Conservation (phyloP, 805 yeast genomes). For the Saturnispora diversa region DNA sequence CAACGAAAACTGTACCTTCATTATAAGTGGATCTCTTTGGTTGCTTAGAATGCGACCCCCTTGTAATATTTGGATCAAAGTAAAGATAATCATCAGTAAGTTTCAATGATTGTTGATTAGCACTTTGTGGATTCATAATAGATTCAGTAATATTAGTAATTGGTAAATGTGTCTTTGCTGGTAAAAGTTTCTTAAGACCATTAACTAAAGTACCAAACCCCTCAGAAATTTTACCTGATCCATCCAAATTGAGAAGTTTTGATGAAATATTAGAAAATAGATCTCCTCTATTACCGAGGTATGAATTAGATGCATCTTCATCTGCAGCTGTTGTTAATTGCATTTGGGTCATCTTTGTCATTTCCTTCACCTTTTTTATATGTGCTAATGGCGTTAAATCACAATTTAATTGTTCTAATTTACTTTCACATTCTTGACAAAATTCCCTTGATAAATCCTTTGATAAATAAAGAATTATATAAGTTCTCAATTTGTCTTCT, state of each 20-base stretch:
- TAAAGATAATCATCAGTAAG: slow-evolving; percentile 84
- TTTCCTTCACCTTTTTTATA: slow-evolving; percentile 74
- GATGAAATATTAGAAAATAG: slow-evolving; percentile 67
- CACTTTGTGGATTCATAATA: slow-evolving; percentile 71
- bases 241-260: slow-evolving; percentile 72
- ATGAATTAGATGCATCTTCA: slow-evolving; percentile 27
- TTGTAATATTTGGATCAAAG: slow-evolving; percentile 76
- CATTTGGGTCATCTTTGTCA: slow-evolving; percentile 43
- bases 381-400: slow-evolving; percentile 62
- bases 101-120: slow-evolving; percentile 54
- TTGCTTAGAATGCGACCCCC: slow-evolving; percentile 85
- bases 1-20: slow-evolving; percentile 81
- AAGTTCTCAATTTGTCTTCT: slow-evolving; percentile 79
- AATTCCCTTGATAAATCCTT: slow-evolving; percentile 42
- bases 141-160: slow-evolving; percentile 88
- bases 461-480: slow-evolving; percentile 63
- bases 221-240: slow-evolving; percentile 57
- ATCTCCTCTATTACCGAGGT: slow-evolving; percentile 34
- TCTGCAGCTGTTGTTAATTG: slow-evolving; percentile 27
- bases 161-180: slow-evolving; percentile 82
- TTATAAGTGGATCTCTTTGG: slow-evolving; percentile 78
- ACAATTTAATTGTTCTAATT: slow-evolving; percentile 46
- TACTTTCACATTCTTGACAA: slow-evolving; percentile 52
- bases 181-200: slow-evolving; percentile 78
- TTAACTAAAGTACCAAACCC: slow-evolving; percentile 86